A percentile compares a stretch with the other conserved stretches of the same genome.
These are phyloP conservation scores for Paramecium tetraurelia DNA, from an alignment of 73 alveolate genomes.

Conservation along the genomic window DNA sequence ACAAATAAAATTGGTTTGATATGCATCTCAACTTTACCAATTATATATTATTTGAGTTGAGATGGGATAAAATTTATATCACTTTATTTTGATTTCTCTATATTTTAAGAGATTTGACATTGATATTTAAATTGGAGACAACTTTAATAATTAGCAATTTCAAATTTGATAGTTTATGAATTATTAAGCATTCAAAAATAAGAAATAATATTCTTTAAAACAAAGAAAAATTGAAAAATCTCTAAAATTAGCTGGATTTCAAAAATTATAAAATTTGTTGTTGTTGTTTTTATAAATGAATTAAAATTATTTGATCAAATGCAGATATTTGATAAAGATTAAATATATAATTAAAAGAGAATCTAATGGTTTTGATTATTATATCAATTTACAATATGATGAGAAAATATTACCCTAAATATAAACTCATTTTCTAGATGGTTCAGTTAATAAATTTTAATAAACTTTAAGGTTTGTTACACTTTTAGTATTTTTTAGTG, in stretches of 20 bases:
- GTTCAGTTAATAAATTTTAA: slow-evolving; percentile 30
- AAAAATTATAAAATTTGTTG: no score
- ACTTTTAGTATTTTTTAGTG: background rate
- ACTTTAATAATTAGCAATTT: no score
- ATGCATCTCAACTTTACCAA: background rate
- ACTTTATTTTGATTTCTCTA: background rate
- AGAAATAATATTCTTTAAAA: no score
- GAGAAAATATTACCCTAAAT: background rate
- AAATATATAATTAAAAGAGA: background rate
- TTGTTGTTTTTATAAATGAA: background rate
- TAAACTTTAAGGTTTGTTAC: background rate
- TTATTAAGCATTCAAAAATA: background rate
- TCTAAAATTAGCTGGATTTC: background rate
- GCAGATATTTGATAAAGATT: background rate
- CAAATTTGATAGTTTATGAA: background rate
- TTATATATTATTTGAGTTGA: no score
- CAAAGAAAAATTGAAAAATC: no score
- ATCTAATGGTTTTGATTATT: background rate
- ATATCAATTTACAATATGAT: background rate
- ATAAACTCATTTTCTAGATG: slow-evolving; percentile 2
- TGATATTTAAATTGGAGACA: no score
- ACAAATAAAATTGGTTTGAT: no score
- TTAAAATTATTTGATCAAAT: no score
- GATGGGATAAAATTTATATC: no score
- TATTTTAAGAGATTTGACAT: background rate